phyloP scores from a whole-genome alignment of 2,329 filamentous ascomycete genomes.

The Verticillium klebahnii region DNA sequence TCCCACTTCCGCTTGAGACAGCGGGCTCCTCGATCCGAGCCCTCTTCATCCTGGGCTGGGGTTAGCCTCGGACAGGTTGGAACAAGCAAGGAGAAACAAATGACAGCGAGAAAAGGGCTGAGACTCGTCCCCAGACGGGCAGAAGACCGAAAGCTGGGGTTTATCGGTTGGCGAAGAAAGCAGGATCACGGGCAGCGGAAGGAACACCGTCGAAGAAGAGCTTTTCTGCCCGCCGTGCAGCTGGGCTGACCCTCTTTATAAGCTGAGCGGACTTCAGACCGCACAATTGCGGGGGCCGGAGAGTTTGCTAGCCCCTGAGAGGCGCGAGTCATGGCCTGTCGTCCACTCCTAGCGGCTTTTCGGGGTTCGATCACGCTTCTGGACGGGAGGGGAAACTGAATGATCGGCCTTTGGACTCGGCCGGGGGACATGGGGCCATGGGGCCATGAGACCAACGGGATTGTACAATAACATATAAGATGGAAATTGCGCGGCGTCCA shows the following conservation, averaged over 20 bases:
- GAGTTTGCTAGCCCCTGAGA: constrained; percentile 3
- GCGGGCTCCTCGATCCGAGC: constrained; percentile 13
- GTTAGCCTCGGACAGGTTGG: background rate
- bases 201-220: constrained; percentile 1
- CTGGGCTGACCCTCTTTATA: constrained; percentile 9
- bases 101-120: background rate
- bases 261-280: constrained; percentile 13
- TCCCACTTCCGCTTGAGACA: background rate
- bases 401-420: background rate
- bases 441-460: background rate
- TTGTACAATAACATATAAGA: background rate
- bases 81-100: background rate
- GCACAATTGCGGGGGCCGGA: constrained; percentile 6
- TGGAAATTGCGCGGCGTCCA: background rate
- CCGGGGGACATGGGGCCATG: background rate
- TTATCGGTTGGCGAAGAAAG: constrained; percentile 9
- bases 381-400: background rate
- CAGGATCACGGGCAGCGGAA: constrained; percentile 11
- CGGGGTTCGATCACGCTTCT: background rate
- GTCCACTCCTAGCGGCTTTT: background rate
- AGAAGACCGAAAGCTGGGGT: constrained; percentile 3
- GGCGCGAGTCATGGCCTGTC: background rate
- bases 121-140: background rate
- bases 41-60: constrained; percentile 13
- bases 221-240: background rate